Percentiles rank a stretch among this genome's conserved stretches.
These are phyloP conservation scores for Flueggea neowawraea DNA, from an alignment of 441 rosid species.

Conservation along the genomic window DNA sequence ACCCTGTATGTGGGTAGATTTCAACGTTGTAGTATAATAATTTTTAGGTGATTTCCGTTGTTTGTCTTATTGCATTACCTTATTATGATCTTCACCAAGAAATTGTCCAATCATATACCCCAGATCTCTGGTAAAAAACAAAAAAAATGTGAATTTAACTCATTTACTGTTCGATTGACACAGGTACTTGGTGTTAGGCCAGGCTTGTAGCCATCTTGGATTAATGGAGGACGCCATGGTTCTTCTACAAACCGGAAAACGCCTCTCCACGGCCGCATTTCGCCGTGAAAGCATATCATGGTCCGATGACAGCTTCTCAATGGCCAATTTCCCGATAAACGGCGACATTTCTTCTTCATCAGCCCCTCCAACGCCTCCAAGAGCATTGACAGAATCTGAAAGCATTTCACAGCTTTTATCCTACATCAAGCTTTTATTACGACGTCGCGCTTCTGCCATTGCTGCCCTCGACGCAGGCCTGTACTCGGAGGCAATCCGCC, in stretches of 20 bases:
- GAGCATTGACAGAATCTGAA: conserved; percentile 45
- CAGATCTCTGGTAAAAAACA: too few relatives aligned
- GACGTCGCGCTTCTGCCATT: conserved; percentile 81
- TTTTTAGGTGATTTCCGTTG: too few relatives aligned
- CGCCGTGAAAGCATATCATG: conserved; percentile 87
- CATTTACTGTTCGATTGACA: background rate
- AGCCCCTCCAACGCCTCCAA: conserved; percentile 57
- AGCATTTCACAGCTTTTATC: conserved; percentile 60
- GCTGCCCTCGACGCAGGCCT: conserved; percentile 83
- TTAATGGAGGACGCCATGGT: conserved; percentile 96
- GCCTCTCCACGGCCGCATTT: conserved; percentile 79
- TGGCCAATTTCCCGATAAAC: conserved; percentile 37
- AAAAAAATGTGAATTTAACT: too few relatives aligned
- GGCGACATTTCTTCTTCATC: conserved; percentile 24
- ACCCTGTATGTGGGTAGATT: too few relatives aligned
- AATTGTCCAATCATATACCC: too few relatives aligned
- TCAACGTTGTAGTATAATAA: too few relatives aligned
- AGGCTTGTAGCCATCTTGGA: conserved; percentile 92
- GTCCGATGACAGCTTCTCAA: conserved; percentile 87
- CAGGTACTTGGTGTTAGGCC: conserved; percentile 86
- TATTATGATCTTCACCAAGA: too few relatives aligned
- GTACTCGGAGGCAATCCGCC: conserved; percentile 76
- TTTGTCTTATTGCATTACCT: too few relatives aligned
- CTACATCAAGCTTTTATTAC: conserved; percentile 78
- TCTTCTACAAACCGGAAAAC: conserved; percentile 94